phyloP scores from a whole-genome alignment of 148 eudicot species.

The Mesembryanthemum crystallinum region DNA sequence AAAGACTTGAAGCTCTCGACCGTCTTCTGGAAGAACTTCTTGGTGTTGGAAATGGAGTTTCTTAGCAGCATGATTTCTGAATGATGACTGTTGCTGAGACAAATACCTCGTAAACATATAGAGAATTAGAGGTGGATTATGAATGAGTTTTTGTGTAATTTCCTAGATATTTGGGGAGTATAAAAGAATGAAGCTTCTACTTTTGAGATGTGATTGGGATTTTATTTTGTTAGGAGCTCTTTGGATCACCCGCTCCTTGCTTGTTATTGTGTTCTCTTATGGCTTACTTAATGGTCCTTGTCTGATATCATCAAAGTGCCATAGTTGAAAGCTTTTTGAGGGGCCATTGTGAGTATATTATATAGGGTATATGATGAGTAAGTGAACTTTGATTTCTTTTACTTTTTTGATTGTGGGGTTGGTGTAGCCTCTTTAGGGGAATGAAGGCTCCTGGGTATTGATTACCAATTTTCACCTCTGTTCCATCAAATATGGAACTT shows the following conservation, averaged over 20 bases:
- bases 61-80: constrained; percentile 37
- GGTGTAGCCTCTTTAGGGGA: constrained; percentile 38
- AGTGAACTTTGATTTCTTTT: constrained; percentile 22
- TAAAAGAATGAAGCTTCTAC: constrained; percentile 4
- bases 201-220: constrained; percentile 6
- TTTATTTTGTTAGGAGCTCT: constrained; percentile 12
- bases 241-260: constrained; percentile 32
- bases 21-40: constrained; percentile 54
- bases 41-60: constrained; percentile 48
- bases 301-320: constrained; percentile 13
- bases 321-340: constrained; percentile 22
- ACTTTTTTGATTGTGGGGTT: constrained; percentile 34
- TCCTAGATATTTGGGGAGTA: neutral
- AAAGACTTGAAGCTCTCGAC: constrained; percentile 44
- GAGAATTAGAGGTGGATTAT: neutral
- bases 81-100: neutral
- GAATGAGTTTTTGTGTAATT: neutral
- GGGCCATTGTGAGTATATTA: constrained; percentile 20
- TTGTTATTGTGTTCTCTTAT: constrained; percentile 31
- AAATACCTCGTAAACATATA: constrained; percentile 18
- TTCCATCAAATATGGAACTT: constrained; percentile 5
- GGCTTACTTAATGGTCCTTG: constrained; percentile 30
- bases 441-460: constrained; percentile 28
- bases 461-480: constrained; percentile 7
- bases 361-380: constrained; percentile 5